A percentile compares a stretch with the other conserved stretches of the same genome.
These are phyloP conservation scores for Aspergillus caelatus DNA, from an alignment of 2,329 filamentous ascomycete genomes.

Conservation along the genomic window DNA sequence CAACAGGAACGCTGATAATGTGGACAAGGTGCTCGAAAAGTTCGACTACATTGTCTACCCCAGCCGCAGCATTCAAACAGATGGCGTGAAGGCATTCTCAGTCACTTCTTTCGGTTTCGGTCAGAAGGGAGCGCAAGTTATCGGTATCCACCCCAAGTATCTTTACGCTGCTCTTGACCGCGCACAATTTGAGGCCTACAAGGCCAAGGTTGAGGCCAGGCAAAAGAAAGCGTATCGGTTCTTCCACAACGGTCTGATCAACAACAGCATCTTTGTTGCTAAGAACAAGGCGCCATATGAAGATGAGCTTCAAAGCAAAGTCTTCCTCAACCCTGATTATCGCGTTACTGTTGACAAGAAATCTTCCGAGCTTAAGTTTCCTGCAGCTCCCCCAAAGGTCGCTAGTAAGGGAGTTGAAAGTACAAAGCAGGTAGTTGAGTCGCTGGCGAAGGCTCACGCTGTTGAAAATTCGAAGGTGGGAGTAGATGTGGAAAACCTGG, in stretches of 20 bases:
- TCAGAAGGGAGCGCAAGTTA: conserved; percentile 96
- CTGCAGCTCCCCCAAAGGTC: conserved; percentile 68
- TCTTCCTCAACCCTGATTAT: conserved; percentile 92
- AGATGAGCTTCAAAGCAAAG: conserved; percentile 79
- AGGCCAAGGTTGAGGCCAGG: conserved; percentile 81
- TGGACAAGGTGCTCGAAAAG: conserved; percentile 94
- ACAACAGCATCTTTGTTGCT: conserved; percentile 96
- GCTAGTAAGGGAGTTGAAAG: conserved; percentile 61
- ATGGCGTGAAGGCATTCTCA: conserved; percentile 97
- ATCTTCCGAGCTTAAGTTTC: conserved; percentile 74
- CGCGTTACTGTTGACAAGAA: conserved; percentile 87
- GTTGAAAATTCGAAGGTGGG: conserved; percentile 76
- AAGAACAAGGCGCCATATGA: conserved; percentile 90
- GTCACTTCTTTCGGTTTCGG: conserved; percentile 99
- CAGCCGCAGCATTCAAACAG: conserved; percentile 91
- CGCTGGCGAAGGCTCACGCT: conserved; percentile 68
- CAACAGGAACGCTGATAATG: conserved; percentile 97
- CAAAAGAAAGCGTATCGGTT: conserved; percentile 99
- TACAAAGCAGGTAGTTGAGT: conserved; percentile 76
- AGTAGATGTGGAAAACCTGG: conserved; percentile 89
- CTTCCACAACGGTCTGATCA: conserved; percentile 98
- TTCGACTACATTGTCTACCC: conserved; percentile 98
- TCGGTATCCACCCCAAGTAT: conserved; percentile 96
- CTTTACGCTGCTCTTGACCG: conserved; percentile 92
- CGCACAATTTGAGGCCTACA: conserved; percentile 79